Conservation (phyloP, 495 filamentous ascomycete species). For the Penicilliopsis zonata region DNA sequence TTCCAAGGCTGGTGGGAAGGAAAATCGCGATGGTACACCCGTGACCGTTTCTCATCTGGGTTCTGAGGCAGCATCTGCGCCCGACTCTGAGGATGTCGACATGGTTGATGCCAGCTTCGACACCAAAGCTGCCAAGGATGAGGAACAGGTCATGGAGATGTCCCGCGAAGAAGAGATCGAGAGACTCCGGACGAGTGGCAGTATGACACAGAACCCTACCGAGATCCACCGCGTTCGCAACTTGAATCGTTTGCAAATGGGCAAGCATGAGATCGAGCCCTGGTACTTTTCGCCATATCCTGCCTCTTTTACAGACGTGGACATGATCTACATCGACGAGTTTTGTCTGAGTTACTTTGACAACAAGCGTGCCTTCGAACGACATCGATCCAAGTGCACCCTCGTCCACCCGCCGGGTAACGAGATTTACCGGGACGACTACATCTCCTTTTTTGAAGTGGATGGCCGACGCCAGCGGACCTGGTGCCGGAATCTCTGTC, state of each 20-base stretch:
- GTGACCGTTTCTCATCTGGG: constrained; percentile 24
- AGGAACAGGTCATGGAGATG: constrained; percentile 41
- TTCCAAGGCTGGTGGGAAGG: constrained; percentile 50
- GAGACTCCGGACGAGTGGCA: constrained; percentile 81
- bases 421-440: constrained; percentile 93
- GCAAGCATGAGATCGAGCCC: constrained; percentile 79
- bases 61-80: constrained; percentile 38
- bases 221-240: constrained; percentile 96
- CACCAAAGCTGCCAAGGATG: constrained; percentile 28
- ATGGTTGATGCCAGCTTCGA: constrained; percentile 46
- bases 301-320: constrained; percentile 69
- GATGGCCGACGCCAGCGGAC: constrained; percentile 90
- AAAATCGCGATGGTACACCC: constrained; percentile 37
- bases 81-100: constrained; percentile 49
- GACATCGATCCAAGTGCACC: constrained; percentile 85
- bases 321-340: constrained; percentile 91
- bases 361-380: constrained; percentile 60
- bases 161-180: constrained; percentile 91
- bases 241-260: constrained; percentile 85
- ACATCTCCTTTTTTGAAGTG: constrained; percentile 94
- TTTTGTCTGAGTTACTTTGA: constrained; percentile 91
- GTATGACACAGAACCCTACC: constrained; percentile 97
- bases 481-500: constrained; percentile 93
- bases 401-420: constrained; percentile 90
- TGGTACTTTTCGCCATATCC: constrained; percentile 99